Percentiles rank a stretch among this genome's conserved stretches.
Conservation (phyloP, 331 rosid genomes). For the Spiraea crenata region DNA sequence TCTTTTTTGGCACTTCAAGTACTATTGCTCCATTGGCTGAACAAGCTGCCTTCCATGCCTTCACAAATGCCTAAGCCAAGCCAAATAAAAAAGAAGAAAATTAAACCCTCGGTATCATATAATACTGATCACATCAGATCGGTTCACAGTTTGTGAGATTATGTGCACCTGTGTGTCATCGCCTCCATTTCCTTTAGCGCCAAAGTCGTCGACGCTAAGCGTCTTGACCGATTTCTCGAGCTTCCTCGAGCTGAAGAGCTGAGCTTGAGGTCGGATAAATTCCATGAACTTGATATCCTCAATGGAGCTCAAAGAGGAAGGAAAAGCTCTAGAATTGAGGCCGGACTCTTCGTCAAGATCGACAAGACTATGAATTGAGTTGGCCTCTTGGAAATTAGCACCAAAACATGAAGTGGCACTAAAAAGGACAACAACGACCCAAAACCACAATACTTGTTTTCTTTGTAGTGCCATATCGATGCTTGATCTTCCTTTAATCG, state of each 20-base stretch:
- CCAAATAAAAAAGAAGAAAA: neutral
- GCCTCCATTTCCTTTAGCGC: slow-evolving; percentile 54
- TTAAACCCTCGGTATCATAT: neutral
- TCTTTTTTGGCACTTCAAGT: slow-evolving; percentile 47
- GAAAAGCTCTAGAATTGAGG: neutral
- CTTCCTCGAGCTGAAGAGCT: slow-evolving; percentile 8
- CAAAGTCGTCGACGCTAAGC: slow-evolving; percentile 56
- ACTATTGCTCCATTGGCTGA: slow-evolving; percentile 22
- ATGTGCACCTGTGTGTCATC: slow-evolving; percentile 51
- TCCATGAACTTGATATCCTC: neutral
- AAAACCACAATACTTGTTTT: neutral
- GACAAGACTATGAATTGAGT: neutral
- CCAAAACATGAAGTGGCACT: neutral
- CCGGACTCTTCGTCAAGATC: neutral
- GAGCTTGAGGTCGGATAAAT: neutral
- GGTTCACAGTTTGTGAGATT: neutral
- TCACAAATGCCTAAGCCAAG: slow-evolving; percentile 53
- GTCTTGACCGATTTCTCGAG: neutral
- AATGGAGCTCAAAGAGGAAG: slow-evolving; percentile 4
- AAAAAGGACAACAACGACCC: neutral
- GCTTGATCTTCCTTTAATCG: neutral
- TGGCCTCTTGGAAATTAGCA: neutral
- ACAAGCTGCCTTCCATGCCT: slow-evolving; percentile 74
- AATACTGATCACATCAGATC: neutral
- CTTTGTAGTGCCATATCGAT: neutral